Conservation (phyloP, 2,329 filamentous ascomycete genomes). For the Huntiella decipiens region DNA sequence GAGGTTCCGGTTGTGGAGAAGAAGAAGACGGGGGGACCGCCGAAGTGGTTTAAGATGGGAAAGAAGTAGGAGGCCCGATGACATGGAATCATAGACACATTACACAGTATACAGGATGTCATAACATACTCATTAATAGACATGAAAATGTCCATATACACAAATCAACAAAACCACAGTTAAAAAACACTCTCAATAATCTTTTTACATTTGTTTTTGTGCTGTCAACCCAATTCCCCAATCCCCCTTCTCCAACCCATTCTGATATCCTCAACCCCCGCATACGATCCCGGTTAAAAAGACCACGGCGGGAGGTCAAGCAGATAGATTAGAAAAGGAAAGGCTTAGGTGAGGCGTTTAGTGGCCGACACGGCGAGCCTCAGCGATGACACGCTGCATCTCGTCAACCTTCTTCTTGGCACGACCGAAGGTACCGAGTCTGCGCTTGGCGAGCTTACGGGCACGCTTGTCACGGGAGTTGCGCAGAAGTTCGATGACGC, state of each 20-base stretch:
- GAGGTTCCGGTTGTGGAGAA: slow-evolving; percentile 13
- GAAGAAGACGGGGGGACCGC: slow-evolving; percentile 23
- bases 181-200: slow-evolving; percentile 1
- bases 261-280: slow-evolving; percentile 1
- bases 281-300: background rate
- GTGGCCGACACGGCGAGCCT: slow-evolving; percentile 55
- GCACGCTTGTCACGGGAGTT: slow-evolving; percentile 99
- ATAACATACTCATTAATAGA: background rate
- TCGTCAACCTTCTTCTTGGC: slow-evolving; percentile 99
- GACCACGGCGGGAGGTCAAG: background rate
- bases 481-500: slow-evolving; percentile 95
- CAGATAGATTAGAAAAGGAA: background rate
- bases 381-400: slow-evolving; percentile 93
- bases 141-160: background rate
- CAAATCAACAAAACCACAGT: background rate
- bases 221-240: slow-evolving; percentile 10
- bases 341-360: slow-evolving; percentile 22
- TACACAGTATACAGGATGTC: background rate
- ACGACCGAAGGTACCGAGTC: slow-evolving; percentile 95
- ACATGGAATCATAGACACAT: background rate
- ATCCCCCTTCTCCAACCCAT: background rate
- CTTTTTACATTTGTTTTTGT: slow-evolving; percentile 10
- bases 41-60: slow-evolving; percentile 55
- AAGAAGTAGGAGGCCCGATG: slow-evolving; percentile 37
- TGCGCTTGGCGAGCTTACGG: slow-evolving; percentile 98